These are phyloP conservation scores for Trichoderma pleuroti DNA, from an alignment of 2,329 filamentous ascomycete genomes.

Conservation along the genomic window DNA sequence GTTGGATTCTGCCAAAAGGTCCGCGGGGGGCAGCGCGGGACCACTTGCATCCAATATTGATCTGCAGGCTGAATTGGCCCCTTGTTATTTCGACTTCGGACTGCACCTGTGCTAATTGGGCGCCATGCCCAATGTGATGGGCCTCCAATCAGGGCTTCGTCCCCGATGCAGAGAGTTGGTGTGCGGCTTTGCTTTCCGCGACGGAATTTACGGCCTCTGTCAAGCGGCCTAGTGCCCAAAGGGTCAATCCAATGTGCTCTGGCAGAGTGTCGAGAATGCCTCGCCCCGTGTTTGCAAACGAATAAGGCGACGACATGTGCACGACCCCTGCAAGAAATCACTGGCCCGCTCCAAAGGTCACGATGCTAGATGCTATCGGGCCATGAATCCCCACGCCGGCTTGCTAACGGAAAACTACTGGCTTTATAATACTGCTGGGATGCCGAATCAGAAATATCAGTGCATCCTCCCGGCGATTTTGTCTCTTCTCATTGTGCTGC, in stretches of 20 bases:
- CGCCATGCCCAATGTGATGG: not conserved
- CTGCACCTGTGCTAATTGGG: not conserved
- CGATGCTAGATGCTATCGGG: slow-evolving; percentile 3
- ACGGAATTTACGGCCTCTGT: not conserved
- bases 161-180: not conserved
- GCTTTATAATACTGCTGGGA: not conserved
- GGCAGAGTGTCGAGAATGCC: not conserved
- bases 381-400: not conserved
- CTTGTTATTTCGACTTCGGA: not conserved
- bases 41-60: slow-evolving; percentile 6
- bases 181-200: not conserved
- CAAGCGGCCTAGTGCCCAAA: not conserved
- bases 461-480: not conserved
- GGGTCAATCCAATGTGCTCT: not conserved
- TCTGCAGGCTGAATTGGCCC: slow-evolving; percentile 14
- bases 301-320: slow-evolving; percentile 14
- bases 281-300: not conserved
- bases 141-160: not conserved
- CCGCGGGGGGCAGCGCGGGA: not conserved
- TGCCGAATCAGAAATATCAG: not conserved
- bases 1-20: not conserved
- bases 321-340: not conserved
- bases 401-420: not conserved
- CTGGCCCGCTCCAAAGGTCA: not conserved
- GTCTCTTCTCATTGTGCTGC: not conserved